These are phyloP conservation scores for Amylostereum chailletii DNA, from an alignment of 1,284 basidiomycete genomes.

Conservation along the genomic window DNA sequence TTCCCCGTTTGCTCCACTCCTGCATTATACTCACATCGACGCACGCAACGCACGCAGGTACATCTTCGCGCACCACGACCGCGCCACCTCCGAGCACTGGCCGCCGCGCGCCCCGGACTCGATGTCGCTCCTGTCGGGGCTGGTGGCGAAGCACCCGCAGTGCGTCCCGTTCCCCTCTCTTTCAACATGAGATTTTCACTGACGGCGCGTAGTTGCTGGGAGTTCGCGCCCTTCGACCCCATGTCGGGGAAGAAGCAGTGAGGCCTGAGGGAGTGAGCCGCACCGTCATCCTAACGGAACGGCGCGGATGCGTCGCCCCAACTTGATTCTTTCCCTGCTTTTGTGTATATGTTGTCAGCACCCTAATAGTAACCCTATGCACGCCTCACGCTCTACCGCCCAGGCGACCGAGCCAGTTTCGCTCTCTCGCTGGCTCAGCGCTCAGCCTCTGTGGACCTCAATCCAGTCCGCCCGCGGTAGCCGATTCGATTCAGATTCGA, in stretches of 20 bases:
- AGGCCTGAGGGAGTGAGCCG: not conserved
- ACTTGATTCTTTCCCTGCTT: not conserved
- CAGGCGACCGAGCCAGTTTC: no score
- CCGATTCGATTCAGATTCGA: no score
- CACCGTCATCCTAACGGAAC: not conserved
- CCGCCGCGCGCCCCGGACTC: conserved; percentile 5
- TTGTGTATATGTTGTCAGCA: not conserved
- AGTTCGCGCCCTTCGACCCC: conserved; percentile 10
- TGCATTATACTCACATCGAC: not conserved
- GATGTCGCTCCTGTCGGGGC: conserved; percentile 1
- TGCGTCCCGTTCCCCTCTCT: not conserved
- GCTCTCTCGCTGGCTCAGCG: no score
- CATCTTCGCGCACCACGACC: conserved; percentile 12
- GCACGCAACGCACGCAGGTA: conserved; percentile 2
- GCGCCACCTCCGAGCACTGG: conserved; percentile 9
- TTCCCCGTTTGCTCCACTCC: no score
- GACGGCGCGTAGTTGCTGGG: conserved; percentile 8
- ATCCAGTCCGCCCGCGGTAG: no score
- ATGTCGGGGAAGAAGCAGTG: not conserved
- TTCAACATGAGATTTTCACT: not conserved
- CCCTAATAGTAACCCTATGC: not conserved
- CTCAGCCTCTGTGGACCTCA: no score
- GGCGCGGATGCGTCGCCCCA: not conserved
- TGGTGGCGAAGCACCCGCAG: conserved; percentile 9
- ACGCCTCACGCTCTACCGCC: not conserved